phyloP scores from a whole-genome alignment of 2,329 filamentous ascomycete species.

The Xylaria arbuscula region DNA sequence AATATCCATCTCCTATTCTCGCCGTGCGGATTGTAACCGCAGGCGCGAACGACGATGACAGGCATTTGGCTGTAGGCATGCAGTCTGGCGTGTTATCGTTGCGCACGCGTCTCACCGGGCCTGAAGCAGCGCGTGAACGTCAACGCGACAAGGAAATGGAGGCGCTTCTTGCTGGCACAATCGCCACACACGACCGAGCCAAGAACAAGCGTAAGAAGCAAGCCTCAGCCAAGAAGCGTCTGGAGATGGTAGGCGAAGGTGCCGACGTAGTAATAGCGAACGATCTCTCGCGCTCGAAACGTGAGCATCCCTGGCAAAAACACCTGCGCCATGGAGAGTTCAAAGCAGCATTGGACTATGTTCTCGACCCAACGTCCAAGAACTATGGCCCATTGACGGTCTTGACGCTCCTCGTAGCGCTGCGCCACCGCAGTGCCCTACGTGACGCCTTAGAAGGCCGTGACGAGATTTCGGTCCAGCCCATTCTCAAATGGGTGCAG shows the following conservation, averaged over 20 bases:
- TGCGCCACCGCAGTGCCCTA: constrained; percentile 88
- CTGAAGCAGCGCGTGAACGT: constrained; percentile 79
- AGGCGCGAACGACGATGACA: constrained; percentile 79
- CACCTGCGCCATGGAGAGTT: constrained; percentile 84
- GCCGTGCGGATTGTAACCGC: constrained; percentile 80
- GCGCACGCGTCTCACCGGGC: constrained; percentile 85
- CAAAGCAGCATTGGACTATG: constrained; percentile 79
- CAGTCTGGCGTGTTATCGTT: constrained; percentile 92
- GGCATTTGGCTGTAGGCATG: constrained; percentile 94
- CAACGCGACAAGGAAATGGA: constrained; percentile 88
- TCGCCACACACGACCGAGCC: constrained; percentile 80
- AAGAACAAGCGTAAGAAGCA: constrained; percentile 75
- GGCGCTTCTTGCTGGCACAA: constrained; percentile 79
- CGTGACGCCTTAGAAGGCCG: constrained; percentile 82
- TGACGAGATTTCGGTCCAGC: constrained; percentile 83
- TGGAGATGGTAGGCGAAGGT: constrained; percentile 85
- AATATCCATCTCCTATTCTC: constrained; percentile 92
- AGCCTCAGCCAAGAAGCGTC: constrained; percentile 59
- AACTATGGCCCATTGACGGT: constrained; percentile 71
- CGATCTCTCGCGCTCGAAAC: constrained; percentile 58
- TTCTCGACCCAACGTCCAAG: constrained; percentile 66
- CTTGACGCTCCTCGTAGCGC: constrained; percentile 82
- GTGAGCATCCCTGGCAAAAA: constrained; percentile 80
- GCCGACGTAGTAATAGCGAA: constrained; percentile 91
- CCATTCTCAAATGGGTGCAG: constrained; percentile 84